Base-by-base conservation (phyloP, 306 rosid genomes). In the Cucurbita maxima region DNA sequence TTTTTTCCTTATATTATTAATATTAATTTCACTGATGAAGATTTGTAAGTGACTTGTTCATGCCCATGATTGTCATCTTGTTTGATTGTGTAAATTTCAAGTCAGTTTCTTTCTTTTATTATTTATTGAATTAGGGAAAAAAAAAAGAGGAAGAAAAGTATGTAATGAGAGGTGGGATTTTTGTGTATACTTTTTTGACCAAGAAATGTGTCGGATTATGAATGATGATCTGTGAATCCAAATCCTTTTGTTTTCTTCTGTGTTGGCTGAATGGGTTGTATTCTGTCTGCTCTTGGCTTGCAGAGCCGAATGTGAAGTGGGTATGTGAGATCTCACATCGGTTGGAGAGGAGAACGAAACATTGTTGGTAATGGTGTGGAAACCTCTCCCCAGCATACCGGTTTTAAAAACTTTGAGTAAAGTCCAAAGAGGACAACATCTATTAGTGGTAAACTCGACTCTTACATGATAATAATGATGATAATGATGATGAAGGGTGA, bases 51-150 rank as follows among this genome's bases (percentile, higher is more conserved):
- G 76, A 57, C 55, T 5, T 66, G 54, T 66, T 80, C 25, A 62
- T 76, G 76, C 22, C 58, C 59, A 22, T 79, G 74, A 64, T 79
- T 79, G 71, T 58, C 59, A 15, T 56, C 62, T 56, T 66, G 73
- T 76, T 79, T 78, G 82, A 34, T 71, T 25, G 68, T 78, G 77
- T 78, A 78, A 53, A 79, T 75, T 66, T 58, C 19, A 59, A 41
- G 22, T 55, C 71, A 55, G 72, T 75, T 50, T 30, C 63, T 52
- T 58, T n/a, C 25, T 58, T 30, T 60, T 6, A 45, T 50, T 73
- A 38, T 73, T 56, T 72, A 20, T 40, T 19, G 10, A 48, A 48
- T 4, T 0, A 48, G 5, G n/a, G 22, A 5, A 10, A 25, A 25
- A 30, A 30, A 2, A 34, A 30, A 34, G 7, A 18, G 40, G 50